phyloP scores from a whole-genome alignment of 805 yeast genomes.

The Teunomyces panamensis region DNA sequence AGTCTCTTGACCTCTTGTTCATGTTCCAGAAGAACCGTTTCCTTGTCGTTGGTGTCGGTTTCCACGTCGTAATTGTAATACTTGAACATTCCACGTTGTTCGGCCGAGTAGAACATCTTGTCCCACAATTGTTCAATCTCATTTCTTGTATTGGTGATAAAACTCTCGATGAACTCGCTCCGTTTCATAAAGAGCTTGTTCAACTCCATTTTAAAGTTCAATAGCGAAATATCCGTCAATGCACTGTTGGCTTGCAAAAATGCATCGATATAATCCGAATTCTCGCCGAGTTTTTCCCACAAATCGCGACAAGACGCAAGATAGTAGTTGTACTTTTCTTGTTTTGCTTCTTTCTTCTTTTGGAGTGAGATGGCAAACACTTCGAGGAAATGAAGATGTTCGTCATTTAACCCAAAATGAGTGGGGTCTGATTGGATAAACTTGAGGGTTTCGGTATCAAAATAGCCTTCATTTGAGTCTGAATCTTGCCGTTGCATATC shows the following conservation, averaged over 20 bases:
- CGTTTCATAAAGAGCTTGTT: conserved; percentile 58
- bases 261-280: conserved; percentile 31
- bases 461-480: conserved; percentile 24
- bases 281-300: conserved; percentile 59
- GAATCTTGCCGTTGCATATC: conserved; percentile 28
- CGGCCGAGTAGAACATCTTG: conserved; percentile 53
- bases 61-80: conserved; percentile 31
- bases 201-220: conserved; percentile 53
- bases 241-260: conserved; percentile 48
- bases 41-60: conserved; percentile 48
- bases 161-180: conserved; percentile 60
- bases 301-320: conserved; percentile 43
- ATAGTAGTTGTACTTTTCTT: conserved; percentile 33
- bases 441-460: conserved; percentile 37
- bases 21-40: conserved; percentile 57
- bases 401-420: conserved; percentile 38
- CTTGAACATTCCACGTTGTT: conserved; percentile 48
- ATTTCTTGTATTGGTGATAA: conserved; percentile 59
- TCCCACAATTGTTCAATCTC: conserved; percentile 65
- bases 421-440: conserved; percentile 35
- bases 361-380: conserved; percentile 30
- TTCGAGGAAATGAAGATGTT: conserved; percentile 30
- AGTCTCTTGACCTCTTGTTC: conserved; percentile 59
- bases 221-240: conserved; percentile 46
- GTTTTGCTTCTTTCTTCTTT: conserved; percentile 31